Evolutionary conservation across 1,284 basidiomycete genomes (phyloP), one percentile per base, ranked within the genome.

Genomic region (Trichosporon inkin): DNA sequence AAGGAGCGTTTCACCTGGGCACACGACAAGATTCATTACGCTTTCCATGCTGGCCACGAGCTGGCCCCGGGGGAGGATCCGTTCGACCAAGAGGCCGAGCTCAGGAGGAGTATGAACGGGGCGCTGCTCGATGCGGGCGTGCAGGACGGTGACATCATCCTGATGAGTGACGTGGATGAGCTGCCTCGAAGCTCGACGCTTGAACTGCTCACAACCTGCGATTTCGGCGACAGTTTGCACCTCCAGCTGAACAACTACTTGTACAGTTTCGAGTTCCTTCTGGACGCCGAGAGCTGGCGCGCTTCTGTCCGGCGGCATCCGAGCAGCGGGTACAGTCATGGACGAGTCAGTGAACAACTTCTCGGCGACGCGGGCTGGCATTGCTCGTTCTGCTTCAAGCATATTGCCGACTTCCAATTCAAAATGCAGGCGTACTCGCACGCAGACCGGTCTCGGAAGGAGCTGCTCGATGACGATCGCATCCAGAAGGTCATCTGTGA

Each of bases 151-250:
- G 53, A 61, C 14, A 57, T 88, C 34, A 81, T 88, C 34, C 71
- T 88, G 61, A 84, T 86, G 81, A 83, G 84, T 8, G 87, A 89
- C 70, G 78, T 88, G 14, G 87, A 88, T 73, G 87, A 88, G 74
- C 82, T 88, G 55, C 84, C 86, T 4, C 81, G 83, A 0, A 71
- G 77, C 16, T 80, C 83, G 61, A 85, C 87, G 14, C 71, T 87
- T 10, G 67, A 77, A 19, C 80, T 89, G 0, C 78, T 88, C 41
- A 81, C 81, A 60, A 70, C 78, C n/a, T 89, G 87, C 71, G 80
- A 83, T 51, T 20, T 22, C 19, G 49, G 49, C 13, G 38, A 57
- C n/a, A 14, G 6, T 10, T 7, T 57, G 16, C 44, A 57, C 17
- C 77, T 89, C 16, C 87, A 88, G 67, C 81, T 88, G 3, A 84